A percentile compares a stretch with the other conserved stretches of the same genome.
Conservation (phyloP, 495 filamentous ascomycete species). For the Filosporella fistucella region DNA sequence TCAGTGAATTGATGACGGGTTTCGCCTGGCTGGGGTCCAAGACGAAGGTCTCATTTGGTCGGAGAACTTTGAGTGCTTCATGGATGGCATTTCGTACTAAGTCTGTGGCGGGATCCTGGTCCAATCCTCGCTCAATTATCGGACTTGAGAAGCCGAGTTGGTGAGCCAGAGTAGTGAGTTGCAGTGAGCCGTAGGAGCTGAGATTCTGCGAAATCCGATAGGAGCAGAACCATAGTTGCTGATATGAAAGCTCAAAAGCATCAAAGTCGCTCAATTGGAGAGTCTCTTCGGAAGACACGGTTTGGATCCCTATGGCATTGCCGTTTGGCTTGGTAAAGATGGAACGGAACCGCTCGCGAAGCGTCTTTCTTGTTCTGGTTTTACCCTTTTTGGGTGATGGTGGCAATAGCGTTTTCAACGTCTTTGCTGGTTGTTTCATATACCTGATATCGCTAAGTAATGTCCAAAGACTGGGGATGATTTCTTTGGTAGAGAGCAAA, state of each 20-base stretch:
- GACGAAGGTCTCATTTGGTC: conserved; percentile 8
- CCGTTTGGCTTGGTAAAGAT: not conserved
- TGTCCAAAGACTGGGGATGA: conserved; percentile 13
- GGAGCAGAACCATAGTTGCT: conserved; percentile 13
- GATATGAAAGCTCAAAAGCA: conserved; percentile 11
- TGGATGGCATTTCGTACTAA: conserved; percentile 4
- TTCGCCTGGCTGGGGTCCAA: conserved; percentile 6
- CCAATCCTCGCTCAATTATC: conserved; percentile 6
- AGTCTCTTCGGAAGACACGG: conserved; percentile 2
- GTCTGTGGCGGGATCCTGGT: conserved; percentile 1
- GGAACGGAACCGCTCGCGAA: conserved; percentile 1
- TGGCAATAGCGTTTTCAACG: conserved; percentile 4
- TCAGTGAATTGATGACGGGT: conserved; percentile 2
- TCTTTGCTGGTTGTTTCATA: conserved; percentile 9
- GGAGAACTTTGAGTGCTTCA: conserved; percentile 7
- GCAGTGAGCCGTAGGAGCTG: conserved; percentile 3
- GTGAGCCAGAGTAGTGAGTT: conserved; percentile 9
- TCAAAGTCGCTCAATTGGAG: conserved; percentile 1
- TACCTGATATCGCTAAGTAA: conserved; percentile 14
- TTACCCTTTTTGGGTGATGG: not conserved
- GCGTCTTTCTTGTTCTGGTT: conserved; percentile 6
- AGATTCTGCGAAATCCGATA: conserved; percentile 8
- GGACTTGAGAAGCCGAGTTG: conserved; percentile 8
- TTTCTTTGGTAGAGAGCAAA: conserved; percentile 3
- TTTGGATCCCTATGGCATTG: not conserved